Evolutionary conservation across 495 filamentous ascomycete genomes (phyloP).

Genomic region (Penicillium longicatenatum): DNA sequence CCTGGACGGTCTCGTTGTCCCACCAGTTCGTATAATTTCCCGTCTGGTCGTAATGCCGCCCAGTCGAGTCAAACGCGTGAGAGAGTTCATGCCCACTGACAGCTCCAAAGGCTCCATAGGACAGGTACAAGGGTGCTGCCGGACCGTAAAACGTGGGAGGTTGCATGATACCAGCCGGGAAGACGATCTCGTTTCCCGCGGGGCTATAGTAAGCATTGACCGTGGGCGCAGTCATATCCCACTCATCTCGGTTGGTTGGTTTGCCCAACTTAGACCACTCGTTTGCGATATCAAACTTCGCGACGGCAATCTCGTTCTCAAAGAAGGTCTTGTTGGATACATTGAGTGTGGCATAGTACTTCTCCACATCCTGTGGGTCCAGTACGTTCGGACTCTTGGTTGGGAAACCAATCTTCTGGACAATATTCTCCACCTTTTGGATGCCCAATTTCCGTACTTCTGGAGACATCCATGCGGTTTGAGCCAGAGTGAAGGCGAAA

Average conservation of each 20-base stretch:
- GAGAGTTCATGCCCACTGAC: conserved; percentile 75
- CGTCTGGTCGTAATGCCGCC: conserved; percentile 66
- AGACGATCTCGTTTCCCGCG: conserved; percentile 67
- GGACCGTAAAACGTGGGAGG: conserved; percentile 65
- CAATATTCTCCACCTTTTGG: conserved; percentile 69
- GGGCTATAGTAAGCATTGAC: conserved; percentile 70
- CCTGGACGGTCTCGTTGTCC: conserved; percentile 62
- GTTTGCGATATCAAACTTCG: conserved; percentile 45
- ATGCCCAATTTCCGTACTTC: conserved; percentile 62
- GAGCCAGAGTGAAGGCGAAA: conserved; percentile 61
- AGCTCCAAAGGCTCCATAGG: conserved; percentile 71
- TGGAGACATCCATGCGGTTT: conserved; percentile 68
- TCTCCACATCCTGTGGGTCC: conserved; percentile 55
- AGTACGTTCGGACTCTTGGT: conserved; percentile 65
- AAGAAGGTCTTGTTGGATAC: conserved; percentile 59
- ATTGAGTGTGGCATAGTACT: conserved; percentile 59
- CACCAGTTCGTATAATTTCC: conserved; percentile 73
- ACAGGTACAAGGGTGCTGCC: conserved; percentile 62
- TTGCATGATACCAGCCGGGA: conserved; percentile 75
- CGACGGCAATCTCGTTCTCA: conserved; percentile 57
- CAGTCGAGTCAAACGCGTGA: conserved; percentile 73
- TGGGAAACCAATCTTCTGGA: conserved; percentile 75
- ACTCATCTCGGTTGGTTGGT: conserved; percentile 62
- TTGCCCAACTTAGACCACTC: conserved; percentile 62
- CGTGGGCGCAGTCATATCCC: conserved; percentile 62